Base-by-base conservation (phyloP, 108 stramenopile species). In the Pinguiococcus pyrenoidosus region DNA sequence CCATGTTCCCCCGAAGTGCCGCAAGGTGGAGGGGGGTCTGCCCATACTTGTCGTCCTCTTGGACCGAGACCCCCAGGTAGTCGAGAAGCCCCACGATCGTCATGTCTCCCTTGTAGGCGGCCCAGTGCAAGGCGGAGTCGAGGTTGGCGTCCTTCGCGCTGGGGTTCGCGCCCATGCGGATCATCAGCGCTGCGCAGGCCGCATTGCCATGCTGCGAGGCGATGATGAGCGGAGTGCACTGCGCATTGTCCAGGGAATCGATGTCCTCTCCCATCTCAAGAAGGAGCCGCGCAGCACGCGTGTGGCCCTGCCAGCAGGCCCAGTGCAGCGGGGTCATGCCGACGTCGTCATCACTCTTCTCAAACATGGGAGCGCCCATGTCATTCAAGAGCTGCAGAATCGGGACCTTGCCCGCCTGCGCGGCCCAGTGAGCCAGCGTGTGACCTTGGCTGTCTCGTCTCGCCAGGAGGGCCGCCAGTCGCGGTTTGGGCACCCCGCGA, bases 91-190 rank as follows among this genome's bases (percentile, higher is more conserved):
- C 85, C 44, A 86, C 74, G 6, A 95, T 83, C 34, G 76, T 68
- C 22, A 84, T 68, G 40, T 73, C 72, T 27, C 87, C 93, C 64
- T 92, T 95, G 64, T 92, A 92, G 26, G 89, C 85, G 3, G 88
- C 93, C 93, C 93, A 95, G 56, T 95, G 93, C 43, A 87, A 49
- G 1, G 87, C 85, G 5, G 85, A 77, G 55, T 95, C 93, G n/a
- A 66, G 51, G 44, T 60, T 75, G 14, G 66, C 56, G 67, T 95
- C 93, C 8, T 82, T 61, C 6, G 56, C 13, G 25, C 62, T 49
- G 17, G 76, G 49, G 49, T 85, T 64, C 10, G 89, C 87, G 26
- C 87, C 85, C 13, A 73, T 60, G 27, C 85, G 68, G 17, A 85
- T 64, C 12, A 91, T 54, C 43, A 72, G 87, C 16, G 83, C 84